Conservation (phyloP, 495 filamentous ascomycete species). For the Annulohypoxylon bovei region DNA sequence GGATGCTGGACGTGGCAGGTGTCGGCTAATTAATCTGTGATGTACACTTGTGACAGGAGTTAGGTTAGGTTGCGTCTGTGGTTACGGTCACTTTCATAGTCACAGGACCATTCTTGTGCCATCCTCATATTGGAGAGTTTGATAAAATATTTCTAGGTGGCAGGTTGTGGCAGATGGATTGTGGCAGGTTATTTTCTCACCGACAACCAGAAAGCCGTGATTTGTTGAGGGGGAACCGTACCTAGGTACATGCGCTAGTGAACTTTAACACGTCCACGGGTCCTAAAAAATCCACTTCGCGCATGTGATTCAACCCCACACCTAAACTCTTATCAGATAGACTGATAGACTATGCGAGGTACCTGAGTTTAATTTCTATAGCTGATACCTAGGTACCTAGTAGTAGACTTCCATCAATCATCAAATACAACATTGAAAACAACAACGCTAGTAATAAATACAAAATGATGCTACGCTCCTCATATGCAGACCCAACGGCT, state of each 20-base stretch:
- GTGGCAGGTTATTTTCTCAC: conserved; percentile 32
- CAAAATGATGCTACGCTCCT: not conserved
- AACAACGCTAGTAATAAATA: not conserved
- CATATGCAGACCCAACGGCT: not conserved
- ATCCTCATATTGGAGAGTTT: conserved; percentile 19
- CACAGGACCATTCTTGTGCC: conserved; percentile 35
- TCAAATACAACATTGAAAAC: not conserved
- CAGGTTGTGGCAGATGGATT: too few relatives aligned
- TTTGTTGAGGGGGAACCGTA: conserved; percentile 31
- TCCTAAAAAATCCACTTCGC: conserved; percentile 13
- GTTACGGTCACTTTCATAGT: conserved; percentile 33
- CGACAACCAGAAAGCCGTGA: conserved; percentile 35
- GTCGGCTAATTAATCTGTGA: conserved; percentile 3
- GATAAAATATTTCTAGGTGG: conserved; percentile 16
- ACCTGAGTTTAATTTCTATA: not conserved
- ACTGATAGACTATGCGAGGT: conserved; percentile 3
- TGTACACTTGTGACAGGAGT: conserved; percentile 15
- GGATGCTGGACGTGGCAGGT: not conserved
- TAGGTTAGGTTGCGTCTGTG: conserved; percentile 11
- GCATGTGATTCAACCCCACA: conserved; percentile 39
- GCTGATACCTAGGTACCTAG: too few relatives aligned
- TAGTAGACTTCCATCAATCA: not conserved
- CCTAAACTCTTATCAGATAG: conserved; percentile 29
- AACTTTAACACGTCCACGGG: not conserved
- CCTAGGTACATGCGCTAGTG: not conserved